Evolutionary conservation across 495 filamentous ascomycete species (phyloP), one percentile per base, ranked within the genome.

Genomic region (Paragyromitra xinjiangensis): DNA sequence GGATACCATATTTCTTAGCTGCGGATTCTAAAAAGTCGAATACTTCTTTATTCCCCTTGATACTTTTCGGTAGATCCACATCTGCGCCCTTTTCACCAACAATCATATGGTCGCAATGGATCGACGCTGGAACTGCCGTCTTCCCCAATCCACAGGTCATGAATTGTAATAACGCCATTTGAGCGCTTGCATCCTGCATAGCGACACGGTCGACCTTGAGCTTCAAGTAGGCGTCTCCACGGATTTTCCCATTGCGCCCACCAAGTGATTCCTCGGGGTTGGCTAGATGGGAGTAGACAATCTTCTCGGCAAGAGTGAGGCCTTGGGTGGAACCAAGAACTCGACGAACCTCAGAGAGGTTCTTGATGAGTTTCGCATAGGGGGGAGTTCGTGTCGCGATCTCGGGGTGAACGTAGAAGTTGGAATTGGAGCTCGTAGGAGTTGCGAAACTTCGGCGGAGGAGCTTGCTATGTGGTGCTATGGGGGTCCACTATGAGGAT

Each of bases 21-120:
- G 95, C 95, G 56, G 92, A 95, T 86, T 97, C 95, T 64, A 99
- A 83, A 84, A 98, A 99, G 84, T 99, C 94, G 82, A 97, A 99
- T 3, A 99, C 94, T 86, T 99, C 95, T 83, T 93, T 92, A 83
- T 99, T 99, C 48, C 93, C 92, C 85, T 91, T 86, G 66, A 99
- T 97, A 53, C 93, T 94, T 29, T 89, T 88, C 12, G 94, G 90
- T 44, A 99, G 85, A 86, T 99, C 95, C 39, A 90, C 89, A 82
- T 97, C 91, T 26, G 95, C 95, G 67, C 95, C 95, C 78, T 90
- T 90, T 81, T 93, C 89, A 77, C 95, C 95, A 62, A 98, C 95
- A 87, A 99, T 99, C 91, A 99, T 93, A 83, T 99, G 95, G 85
- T 99, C 95, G 83, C 95, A 99, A 86, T 99, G 95, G 73, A 98